Conservation (phyloP, 208 protist genomes). For the Trypanosoma rangeli region DNA sequence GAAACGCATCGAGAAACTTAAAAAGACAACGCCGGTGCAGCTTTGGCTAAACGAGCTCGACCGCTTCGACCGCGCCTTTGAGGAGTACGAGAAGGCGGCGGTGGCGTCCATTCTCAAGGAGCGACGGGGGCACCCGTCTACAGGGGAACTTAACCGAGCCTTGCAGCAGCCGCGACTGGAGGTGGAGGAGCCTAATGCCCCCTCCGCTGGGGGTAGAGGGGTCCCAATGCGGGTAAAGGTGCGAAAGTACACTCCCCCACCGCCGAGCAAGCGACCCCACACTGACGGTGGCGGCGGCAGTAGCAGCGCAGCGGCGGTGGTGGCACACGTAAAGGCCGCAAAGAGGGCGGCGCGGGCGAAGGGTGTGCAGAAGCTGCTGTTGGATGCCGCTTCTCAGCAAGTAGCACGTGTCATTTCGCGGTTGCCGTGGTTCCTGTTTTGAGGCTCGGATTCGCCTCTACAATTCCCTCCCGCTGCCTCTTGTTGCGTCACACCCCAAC, state of each 20-base stretch:
- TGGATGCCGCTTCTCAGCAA: slow-evolving; percentile 49
- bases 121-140: slow-evolving; percentile 45
- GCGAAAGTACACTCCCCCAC: slow-evolving; percentile 55
- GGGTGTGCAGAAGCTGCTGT: slow-evolving; percentile 47
- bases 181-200: slow-evolving; percentile 48
- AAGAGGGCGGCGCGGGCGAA: slow-evolving; percentile 27
- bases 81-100: slow-evolving; percentile 70
- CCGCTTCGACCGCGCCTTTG: slow-evolving; percentile 82
- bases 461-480: too few species aligned
- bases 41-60: slow-evolving; percentile 91
- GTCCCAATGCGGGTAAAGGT: slow-evolving; percentile 57
- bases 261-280: slow-evolving; percentile 45
- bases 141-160: slow-evolving; percentile 43
- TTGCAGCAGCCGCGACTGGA: slow-evolving; percentile 61
- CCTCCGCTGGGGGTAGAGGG: slow-evolving; percentile 1
- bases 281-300: slow-evolving; percentile 17
- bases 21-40: slow-evolving; percentile 79
- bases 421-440: slow-evolving; percentile 55
- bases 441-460: neutral
- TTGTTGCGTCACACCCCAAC: too few species aligned
- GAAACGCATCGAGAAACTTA: slow-evolving; percentile 68
- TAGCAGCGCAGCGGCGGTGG: slow-evolving; percentile 19
- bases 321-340: slow-evolving; percentile 25
- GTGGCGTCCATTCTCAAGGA: slow-evolving; percentile 81
- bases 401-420: slow-evolving; percentile 44